A percentile compares a stretch with the other conserved stretches of the same genome.
phyloP scores from a whole-genome alignment of 2,329 filamentous ascomycete species.

The Calonectria honghensis region DNA sequence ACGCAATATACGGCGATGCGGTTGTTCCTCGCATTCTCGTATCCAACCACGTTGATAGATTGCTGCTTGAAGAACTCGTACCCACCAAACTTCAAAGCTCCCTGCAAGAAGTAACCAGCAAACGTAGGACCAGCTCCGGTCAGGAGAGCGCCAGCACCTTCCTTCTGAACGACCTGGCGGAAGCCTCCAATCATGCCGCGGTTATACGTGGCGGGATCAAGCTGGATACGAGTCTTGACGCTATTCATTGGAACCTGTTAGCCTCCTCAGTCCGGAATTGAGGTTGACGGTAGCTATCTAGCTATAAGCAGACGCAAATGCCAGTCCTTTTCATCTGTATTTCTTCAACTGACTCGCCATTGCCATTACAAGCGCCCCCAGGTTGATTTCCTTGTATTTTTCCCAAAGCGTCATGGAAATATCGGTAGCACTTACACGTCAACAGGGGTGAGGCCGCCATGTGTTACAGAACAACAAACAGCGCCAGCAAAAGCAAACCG shows the following conservation, averaged over 20 bases:
- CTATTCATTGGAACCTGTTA: background rate
- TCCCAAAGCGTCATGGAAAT: background rate
- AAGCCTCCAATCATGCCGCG: slow-evolving; percentile 15
- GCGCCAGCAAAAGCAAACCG: slow-evolving; percentile 7
- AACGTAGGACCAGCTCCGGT: slow-evolving; percentile 9
- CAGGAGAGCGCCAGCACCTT: slow-evolving; percentile 9
- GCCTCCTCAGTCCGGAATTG: background rate
- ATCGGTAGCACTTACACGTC: background rate
- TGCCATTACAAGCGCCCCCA: too few species aligned
- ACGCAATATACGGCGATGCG: slow-evolving; percentile 81
- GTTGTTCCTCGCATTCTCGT: slow-evolving; percentile 6
- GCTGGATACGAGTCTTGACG: slow-evolving; percentile 18
- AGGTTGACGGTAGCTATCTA: background rate
- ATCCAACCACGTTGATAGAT: slow-evolving; percentile 1
- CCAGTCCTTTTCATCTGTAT: background rate
- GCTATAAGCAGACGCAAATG: background rate
- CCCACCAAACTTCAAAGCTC: slow-evolving; percentile 13
- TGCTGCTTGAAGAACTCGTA: slow-evolving; percentile 25
- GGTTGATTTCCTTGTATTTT: background rate
- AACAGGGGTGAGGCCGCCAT: slow-evolving; percentile 14
- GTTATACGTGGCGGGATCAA: slow-evolving; percentile 7
- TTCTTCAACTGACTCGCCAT: background rate
- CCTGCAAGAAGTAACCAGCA: background rate
- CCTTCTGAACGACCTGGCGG: slow-evolving; percentile 7
- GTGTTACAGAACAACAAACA: slow-evolving; percentile 6